Evolutionary conservation across 257 asterid species (phyloP), one percentile per base, ranked within the genome.

Genomic region (Ajuga chamaepitys): DNA sequence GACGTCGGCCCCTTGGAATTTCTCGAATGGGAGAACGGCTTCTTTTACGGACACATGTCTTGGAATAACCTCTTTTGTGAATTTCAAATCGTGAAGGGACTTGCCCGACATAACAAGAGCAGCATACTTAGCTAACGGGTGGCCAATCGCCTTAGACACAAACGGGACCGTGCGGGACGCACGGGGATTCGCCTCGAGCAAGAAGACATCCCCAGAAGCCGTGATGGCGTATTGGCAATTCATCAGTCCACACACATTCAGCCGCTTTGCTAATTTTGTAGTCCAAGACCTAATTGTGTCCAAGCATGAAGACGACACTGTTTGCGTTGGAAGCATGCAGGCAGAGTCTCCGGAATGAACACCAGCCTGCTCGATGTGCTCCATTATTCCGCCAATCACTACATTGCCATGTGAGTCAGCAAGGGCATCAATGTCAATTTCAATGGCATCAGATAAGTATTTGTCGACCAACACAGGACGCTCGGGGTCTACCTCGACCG

Each of bases 271-370:
- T 61, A 94, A 53, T 70, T 94, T 90, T n/a, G 74, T 68, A 13
- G 99, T 90, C 99, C 99, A 94, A 0, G 84, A 74, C 58, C 96
- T 77, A 26, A 90, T 94, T 4, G 96, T 86, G 10, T 86, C 86
- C 80, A 94, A 69, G 81, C 95, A 83, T 30, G 89, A 75, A 16
- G 72, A 9, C 0, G 99, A 83, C 18, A 94, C 65, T 0, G 99
- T 86, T 78, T 85, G 74, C 1, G 99, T 90, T 3, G 99, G 99
- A 48, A 94, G 76, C 95, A 90, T 86, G 82, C 99, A 94, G 1
- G 99, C 99, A 0, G 98, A 94, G 59, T 94, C 99, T n/a, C 98
- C 99, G 0, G 98, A 94, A 58, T 94, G 99, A 68, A 90, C 93
- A 14, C 96, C 99, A 0, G 99, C 99, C 72, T 90, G 98, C 75